phyloP scores from a whole-genome alignment of 2,329 filamentous ascomycete species.

The Cytospora piceicola region DNA sequence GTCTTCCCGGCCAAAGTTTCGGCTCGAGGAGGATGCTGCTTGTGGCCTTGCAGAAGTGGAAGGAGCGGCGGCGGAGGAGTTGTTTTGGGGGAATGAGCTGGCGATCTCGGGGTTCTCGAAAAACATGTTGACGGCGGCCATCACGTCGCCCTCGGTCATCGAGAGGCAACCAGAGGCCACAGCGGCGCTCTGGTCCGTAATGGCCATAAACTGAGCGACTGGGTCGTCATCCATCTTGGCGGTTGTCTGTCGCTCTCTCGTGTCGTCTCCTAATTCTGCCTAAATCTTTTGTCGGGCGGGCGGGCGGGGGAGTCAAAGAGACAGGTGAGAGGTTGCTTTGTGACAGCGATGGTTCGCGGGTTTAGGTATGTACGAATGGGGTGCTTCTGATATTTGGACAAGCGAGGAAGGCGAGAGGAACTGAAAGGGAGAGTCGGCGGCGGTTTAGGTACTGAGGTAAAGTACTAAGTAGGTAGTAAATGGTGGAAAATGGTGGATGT shows the following conservation, averaged over 20 bases:
- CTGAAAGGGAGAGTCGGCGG: background rate
- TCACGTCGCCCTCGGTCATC: conserved; percentile 80
- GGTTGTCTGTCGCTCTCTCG: conserved; percentile 10
- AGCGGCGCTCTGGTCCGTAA: conserved; percentile 75
- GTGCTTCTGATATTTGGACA: background rate
- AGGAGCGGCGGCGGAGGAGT: conserved; percentile 36
- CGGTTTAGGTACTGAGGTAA: background rate
- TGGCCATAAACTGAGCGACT: conserved; percentile 76
- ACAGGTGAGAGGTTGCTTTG: background rate
- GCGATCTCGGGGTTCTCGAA: conserved; percentile 84
- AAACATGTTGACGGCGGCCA: conserved; percentile 86
- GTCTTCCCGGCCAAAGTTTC: conserved; percentile 52
- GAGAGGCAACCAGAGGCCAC: conserved; percentile 83
- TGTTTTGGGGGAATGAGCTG: conserved; percentile 44
- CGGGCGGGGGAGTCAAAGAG: background rate
- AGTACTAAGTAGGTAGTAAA: too few relatives aligned
- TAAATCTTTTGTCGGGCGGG: background rate
- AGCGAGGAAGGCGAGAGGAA: background rate
- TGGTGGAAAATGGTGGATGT: background rate
- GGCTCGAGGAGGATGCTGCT: conserved; percentile 37
- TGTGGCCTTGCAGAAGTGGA: conserved; percentile 32
- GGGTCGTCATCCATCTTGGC: conserved; percentile 66
- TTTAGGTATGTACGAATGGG: background rate
- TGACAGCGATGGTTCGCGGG: background rate
- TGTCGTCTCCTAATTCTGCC: background rate